These are phyloP conservation scores for Moesziomyces antarcticus DNA, from an alignment of 1,284 basidiomycete genomes.

Conservation along the genomic window DNA sequence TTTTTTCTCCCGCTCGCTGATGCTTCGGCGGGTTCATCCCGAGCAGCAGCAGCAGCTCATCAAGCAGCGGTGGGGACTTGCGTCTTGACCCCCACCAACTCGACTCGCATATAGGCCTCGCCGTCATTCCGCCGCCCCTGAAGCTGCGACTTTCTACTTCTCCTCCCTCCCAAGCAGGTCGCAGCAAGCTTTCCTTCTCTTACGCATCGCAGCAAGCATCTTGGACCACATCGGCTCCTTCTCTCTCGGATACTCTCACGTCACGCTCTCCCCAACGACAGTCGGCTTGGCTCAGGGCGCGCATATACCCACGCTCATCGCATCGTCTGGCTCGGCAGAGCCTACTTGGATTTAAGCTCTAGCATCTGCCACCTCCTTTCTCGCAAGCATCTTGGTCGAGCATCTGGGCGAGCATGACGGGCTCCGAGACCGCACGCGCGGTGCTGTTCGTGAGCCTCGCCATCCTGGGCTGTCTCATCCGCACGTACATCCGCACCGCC, in stretches of 20 bases:
- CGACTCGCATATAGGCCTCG: too few species aligned
- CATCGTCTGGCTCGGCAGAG: not conserved
- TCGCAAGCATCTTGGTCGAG: not conserved
- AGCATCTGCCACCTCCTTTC: not conserved
- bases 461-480: conserved; percentile 38
- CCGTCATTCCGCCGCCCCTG: too few species aligned
- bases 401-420: conserved; percentile 19
- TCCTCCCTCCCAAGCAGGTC: too few species aligned
- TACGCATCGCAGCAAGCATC: too few species aligned
- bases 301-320: not conserved
- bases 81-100: not conserved
- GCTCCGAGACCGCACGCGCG: conserved; percentile 35
- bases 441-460: conserved; percentile 36
- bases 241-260: not conserved
- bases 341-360: conserved; percentile 1
- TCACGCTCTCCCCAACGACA: not conserved
- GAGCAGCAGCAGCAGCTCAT: too few species aligned
- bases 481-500: conserved; percentile 45
- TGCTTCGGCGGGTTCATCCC: too few species aligned
- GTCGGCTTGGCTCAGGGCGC: not conserved
- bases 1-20: not conserved
- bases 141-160: too few species aligned
- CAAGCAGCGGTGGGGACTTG: not conserved
- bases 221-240: not conserved
- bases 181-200: too few species aligned